These are phyloP conservation scores for Penicillium crystallinum DNA, from an alignment of 495 filamentous ascomycete genomes.

Conservation along the genomic window DNA sequence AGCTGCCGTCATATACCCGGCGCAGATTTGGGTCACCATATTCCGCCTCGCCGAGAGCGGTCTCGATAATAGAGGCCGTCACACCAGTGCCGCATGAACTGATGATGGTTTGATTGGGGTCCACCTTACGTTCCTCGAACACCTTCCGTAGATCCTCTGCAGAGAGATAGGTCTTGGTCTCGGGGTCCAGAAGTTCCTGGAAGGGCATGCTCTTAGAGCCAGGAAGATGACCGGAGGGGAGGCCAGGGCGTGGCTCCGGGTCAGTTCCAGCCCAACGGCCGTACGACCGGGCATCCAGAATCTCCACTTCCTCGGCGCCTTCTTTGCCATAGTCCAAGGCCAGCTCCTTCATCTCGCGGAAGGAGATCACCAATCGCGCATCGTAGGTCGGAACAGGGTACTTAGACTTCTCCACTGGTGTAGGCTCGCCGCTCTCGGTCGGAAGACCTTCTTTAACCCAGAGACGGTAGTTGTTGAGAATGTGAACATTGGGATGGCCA, in stretches of 20 bases:
- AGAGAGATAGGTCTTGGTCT: constrained; percentile 74
- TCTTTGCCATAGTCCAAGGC: constrained; percentile 72
- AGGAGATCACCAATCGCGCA: constrained; percentile 56
- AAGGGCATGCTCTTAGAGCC: constrained; percentile 81
- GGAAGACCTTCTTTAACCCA: constrained; percentile 82
- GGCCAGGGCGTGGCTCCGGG: constrained; percentile 78
- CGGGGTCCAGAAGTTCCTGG: constrained; percentile 70
- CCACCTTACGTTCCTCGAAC: constrained; percentile 72
- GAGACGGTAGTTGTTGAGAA: constrained; percentile 88
- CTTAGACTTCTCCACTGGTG: constrained; percentile 47
- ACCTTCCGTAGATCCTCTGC: constrained; percentile 63
- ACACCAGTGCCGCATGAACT: constrained; percentile 90
- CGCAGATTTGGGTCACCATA: constrained; percentile 62
- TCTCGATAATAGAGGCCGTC: constrained; percentile 88
- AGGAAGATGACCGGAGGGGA: constrained; percentile 91
- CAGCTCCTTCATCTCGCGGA: constrained; percentile 73
- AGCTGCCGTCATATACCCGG: constrained; percentile 90
- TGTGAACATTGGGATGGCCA: constrained; percentile 82
- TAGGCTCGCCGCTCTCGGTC: constrained; percentile 70
- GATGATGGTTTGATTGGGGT: constrained; percentile 80
- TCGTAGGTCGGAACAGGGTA: constrained; percentile 55
- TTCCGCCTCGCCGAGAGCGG: constrained; percentile 73
- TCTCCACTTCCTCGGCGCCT: constrained; percentile 73
- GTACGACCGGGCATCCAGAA: constrained; percentile 79
- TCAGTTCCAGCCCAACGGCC: constrained; percentile 78